phyloP scores from a whole-genome alignment of 1,284 basidiomycete genomes.

The Pseudozyma flocculosa region DNA sequence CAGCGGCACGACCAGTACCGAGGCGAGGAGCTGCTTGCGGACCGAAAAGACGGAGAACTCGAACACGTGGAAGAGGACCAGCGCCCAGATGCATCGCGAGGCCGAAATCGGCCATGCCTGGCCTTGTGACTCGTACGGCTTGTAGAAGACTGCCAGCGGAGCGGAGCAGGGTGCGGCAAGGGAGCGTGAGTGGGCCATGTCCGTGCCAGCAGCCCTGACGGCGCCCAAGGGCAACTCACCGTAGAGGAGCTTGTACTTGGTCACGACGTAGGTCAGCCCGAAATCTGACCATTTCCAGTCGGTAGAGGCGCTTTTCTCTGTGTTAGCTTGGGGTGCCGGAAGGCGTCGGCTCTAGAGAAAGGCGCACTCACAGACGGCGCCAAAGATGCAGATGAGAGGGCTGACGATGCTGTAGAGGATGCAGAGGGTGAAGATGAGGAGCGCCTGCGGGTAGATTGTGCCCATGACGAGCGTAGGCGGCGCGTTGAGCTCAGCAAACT shows the following conservation, averaged over 20 bases:
- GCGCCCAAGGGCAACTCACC: conserved; percentile 63
- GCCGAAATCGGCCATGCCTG: conserved; percentile 78
- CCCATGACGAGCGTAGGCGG: conserved; percentile 76
- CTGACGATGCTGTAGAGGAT: conserved; percentile 92
- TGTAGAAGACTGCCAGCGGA: conserved; percentile 71
- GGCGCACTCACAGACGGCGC: conserved; percentile 69
- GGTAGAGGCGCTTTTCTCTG: too few relatives aligned
- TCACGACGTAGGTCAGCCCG: conserved; percentile 75
- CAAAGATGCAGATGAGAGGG: conserved; percentile 89
- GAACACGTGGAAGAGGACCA: conserved; percentile 54
- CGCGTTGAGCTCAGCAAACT: conserved; percentile 93
- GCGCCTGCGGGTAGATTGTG: conserved; percentile 87
- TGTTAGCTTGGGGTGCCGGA: too few relatives aligned
- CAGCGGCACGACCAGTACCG: conserved; percentile 77
- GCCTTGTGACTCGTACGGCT: conserved; percentile 86
- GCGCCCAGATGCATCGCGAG: conserved; percentile 54
- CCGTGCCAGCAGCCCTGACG: background rate
- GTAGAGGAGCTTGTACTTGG: conserved; percentile 95
- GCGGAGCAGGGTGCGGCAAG: too few relatives aligned
- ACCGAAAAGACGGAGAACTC: conserved; percentile 73
- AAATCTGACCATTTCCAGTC: conserved; percentile 65
- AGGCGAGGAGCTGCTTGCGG: conserved; percentile 71
- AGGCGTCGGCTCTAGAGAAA: too few relatives aligned
- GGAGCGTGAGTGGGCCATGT: background rate
- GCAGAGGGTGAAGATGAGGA: conserved; percentile 91